Evolutionary conservation across 805 yeast genomes (phyloP), one percentile per base, ranked within the genome.

Genomic region (Pichia eremophila): DNA sequence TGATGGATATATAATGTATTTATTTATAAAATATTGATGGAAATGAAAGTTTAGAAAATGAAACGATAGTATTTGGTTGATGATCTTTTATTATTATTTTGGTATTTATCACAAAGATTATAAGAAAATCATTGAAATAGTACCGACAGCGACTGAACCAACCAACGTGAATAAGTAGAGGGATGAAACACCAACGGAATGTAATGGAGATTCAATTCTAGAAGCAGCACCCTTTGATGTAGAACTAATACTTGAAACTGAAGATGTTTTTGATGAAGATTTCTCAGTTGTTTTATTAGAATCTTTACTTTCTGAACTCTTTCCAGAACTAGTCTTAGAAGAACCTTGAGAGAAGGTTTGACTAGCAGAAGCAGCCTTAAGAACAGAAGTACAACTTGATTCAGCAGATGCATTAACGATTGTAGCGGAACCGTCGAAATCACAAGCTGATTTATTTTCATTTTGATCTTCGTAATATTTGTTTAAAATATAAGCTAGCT

Each of bases 351-450:
- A 47, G 10, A 59, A 59, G 18, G 60, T 47, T 12, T 66, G 55
- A 11, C 61, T 57, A 15, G 42, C 54, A 3, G 56, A 31, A 10
- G 51, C 53, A 15, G 37, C 35, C 14, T 44, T 46, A 14, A 77
- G 59, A 51, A 73, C 58, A 31, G 78, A 69, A 28, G 76, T 55
- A 69, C 89, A 82, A 39, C 76, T 62, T 9, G 61, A 53, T 8
- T 57, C 57, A 34, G 59, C 43, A 22, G 77, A 66, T 36, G 72
- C 72, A 34, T 75, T 62, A 46, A 61, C 60, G 46, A 77, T 48
- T n/a, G 83, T 59, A 35, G 90, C 93, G 49, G 82, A 73, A 47
- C 95, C 91, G 47, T 62, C 62, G 64, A 84, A 86, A 64, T 77
- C 78, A 70, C 95, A 86, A 49, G 84, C 90, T 45, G 76, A 64